Evolutionary conservation across 805 yeast species (phyloP).

Genomic region (Cyberlindnera maclurae): DNA sequence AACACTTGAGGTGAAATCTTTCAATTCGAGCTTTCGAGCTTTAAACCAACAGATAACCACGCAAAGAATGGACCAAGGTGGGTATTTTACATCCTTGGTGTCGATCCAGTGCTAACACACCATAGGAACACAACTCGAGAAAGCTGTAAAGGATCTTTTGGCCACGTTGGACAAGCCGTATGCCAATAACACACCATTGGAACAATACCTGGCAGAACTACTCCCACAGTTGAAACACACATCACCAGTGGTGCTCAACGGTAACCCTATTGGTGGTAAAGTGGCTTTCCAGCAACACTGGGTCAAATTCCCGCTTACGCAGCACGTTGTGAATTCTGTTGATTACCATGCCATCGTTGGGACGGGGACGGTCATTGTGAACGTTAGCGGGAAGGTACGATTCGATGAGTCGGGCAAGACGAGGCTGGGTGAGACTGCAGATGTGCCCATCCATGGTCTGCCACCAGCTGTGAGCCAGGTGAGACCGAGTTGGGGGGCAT

Average conservation of each 20-base stretch:
- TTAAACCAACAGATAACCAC: no score
- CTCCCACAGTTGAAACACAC: slow-evolving; percentile 43
- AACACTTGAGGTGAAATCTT: no score
- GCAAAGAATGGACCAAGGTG: slow-evolving; percentile 3
- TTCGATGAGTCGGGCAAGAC: slow-evolving; percentile 74
- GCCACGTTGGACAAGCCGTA: slow-evolving; percentile 19
- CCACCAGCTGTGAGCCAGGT: slow-evolving; percentile 1
- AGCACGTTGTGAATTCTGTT: slow-evolving; percentile 54
- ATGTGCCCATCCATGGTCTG: slow-evolving; percentile 26
- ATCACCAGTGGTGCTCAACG: slow-evolving; percentile 51
- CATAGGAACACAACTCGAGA: slow-evolving; percentile 13
- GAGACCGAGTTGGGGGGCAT: slow-evolving; percentile 46
- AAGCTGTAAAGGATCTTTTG: slow-evolving; percentile 20
- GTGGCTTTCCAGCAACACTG: slow-evolving; percentile 50
- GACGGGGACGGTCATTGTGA: slow-evolving; percentile 44
- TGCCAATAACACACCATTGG: slow-evolving; percentile 9
- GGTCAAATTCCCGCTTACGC: slow-evolving; percentile 49
- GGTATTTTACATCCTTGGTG: neutral
- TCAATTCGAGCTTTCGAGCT: no score
- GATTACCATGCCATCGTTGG: slow-evolving; percentile 69
- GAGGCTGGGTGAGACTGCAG: slow-evolving; percentile 57
- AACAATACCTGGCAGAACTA: slow-evolving; percentile 16
- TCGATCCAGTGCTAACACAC: neutral
- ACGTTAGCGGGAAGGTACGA: slow-evolving; percentile 50
- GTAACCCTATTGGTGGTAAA: slow-evolving; percentile 47